Conservation (phyloP, 192 early-diverging fungal species). For the Coemansia sp. region DNA sequence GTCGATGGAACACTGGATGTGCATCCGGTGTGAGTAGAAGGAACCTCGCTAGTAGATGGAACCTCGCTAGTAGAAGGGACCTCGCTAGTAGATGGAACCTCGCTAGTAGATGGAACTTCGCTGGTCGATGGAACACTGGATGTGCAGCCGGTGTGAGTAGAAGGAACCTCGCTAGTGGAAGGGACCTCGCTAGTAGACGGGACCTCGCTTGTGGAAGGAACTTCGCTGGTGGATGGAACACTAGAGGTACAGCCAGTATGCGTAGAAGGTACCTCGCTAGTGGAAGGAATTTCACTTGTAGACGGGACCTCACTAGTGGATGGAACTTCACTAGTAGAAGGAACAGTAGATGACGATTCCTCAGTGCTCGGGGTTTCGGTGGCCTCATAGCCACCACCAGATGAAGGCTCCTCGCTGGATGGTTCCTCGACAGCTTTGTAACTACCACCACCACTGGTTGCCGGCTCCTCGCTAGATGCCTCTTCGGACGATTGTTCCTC, state of each 20-base stretch:
- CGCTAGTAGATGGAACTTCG: conserved; percentile 14
- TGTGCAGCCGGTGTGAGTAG: conserved; percentile 14
- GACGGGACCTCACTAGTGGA: conserved; percentile 15
- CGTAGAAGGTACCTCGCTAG: neutral
- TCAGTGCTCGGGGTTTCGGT: conserved; percentile 11
- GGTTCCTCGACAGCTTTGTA: conserved; percentile 17
- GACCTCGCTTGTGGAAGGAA: conserved; percentile 15
- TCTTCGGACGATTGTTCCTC: conserved; percentile 2
- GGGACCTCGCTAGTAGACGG: conserved; percentile 11
- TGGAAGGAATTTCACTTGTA: conserved; percentile 16
- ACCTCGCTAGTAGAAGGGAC: conserved; percentile 1
- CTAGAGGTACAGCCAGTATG: neutral
- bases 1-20: neutral
- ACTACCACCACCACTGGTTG: neutral
- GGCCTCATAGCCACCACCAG: conserved; percentile 7
- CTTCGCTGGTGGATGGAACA: conserved; percentile 8
- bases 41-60: neutral
- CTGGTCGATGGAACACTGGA: conserved; percentile 7
- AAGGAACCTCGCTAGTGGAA: conserved; percentile 9
- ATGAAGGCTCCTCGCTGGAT: conserved; percentile 19
- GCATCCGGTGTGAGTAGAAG: neutral
- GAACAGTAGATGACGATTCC: conserved; percentile 4
- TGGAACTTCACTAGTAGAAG: conserved; percentile 5
- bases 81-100: conserved; percentile 9
- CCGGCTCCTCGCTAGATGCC: conserved; percentile 16